These are phyloP conservation scores for Hypericum perforatum DNA, from an alignment of 345 rosid genomes.

Conservation along the genomic window DNA sequence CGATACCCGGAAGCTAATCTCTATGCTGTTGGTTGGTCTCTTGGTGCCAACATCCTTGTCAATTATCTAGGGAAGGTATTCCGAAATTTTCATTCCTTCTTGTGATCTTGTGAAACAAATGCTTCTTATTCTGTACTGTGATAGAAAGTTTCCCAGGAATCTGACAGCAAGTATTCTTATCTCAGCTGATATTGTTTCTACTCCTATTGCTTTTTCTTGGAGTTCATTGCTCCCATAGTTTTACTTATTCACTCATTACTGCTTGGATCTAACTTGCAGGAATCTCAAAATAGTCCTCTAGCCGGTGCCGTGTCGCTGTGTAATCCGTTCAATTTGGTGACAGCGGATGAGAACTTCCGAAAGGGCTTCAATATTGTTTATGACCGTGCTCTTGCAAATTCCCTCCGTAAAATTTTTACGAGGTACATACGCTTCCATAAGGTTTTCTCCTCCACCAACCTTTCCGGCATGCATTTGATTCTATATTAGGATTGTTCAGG, in stretches of 20 bases:
- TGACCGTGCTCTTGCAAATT: conserved; percentile 62
- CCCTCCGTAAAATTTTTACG: conserved; percentile 55
- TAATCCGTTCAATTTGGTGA: conserved; percentile 87
- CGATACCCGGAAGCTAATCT: conserved; percentile 69
- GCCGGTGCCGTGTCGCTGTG: conserved; percentile 81
- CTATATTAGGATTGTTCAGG: conserved; percentile 29
- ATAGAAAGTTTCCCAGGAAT: too few relatives aligned
- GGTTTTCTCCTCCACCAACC: conserved; percentile 6
- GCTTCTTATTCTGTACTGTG: too few relatives aligned
- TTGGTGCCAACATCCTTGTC: conserved; percentile 88
- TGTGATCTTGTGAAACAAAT: not conserved
- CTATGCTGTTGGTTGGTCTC: conserved; percentile 95
- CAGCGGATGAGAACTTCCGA: conserved; percentile 82
- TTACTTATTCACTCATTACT: conserved; percentile 1
- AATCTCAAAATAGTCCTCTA: conserved; percentile 53
- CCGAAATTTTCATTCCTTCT: not conserved
- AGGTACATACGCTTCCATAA: conserved; percentile 31
- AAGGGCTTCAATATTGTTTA: conserved; percentile 86
- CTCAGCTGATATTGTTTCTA: not conserved
- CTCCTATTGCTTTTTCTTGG: not conserved
- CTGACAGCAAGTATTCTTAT: too few relatives aligned
- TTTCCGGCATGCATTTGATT: conserved; percentile 8
- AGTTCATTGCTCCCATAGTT: conserved; percentile 1
- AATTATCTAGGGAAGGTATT: conserved; percentile 74
- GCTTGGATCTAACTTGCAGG: conserved; percentile 32